Base-by-base conservation (phyloP, 2,329 filamentous ascomycete species). In the Colletotrichum chlorophyti region DNA sequence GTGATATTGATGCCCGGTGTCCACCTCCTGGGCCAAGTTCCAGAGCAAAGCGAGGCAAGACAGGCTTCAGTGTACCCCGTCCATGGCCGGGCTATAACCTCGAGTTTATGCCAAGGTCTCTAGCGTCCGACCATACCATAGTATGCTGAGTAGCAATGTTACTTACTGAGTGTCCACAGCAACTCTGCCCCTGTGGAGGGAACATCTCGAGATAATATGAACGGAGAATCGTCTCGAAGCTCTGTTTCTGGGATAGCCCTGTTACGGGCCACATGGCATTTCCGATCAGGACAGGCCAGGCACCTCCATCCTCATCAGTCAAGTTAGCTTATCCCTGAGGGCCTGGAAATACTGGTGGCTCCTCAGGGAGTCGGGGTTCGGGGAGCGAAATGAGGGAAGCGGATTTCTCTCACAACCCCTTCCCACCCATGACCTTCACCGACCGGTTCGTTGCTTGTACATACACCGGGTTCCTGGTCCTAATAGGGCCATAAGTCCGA, bases 261-360 rank as follows among this genome's bases (percentile, higher is more conserved):
- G 50, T 35, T 19, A 21, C 23, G n/a, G 38, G 43, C 55, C 55
- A 59, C 55, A 59, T 59, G 50, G 55, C 34, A 48, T n/a, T 43
- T 59, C 35, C 50, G 50, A 48, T 35, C 29, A 38, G 19, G 17
- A 34, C 34, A n/a, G n/a, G 40, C 19, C 37, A 37, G 31, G 29
- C 23, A 23, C 27, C 15, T 31, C 29, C 43, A 19, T 34, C 32
- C 27, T 24, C 34, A 14, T 37, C 17, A 37, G 29, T 27, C 23
- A 54, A 54, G 27, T 38, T 24, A 40, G 31, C 43, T 24, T 14
- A 43, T 37, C 55, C 37, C 37, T 11, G 42, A 24, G 23, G 17
- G 24, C 34, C 11, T 14, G 15, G 17, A 41, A 34, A 47, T n/a
- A 48, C 3, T 6, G 15, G 14, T 7, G 17, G 31, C 8, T 34